phyloP scores from a whole-genome alignment of 331 rosid genomes.

The Saraca asoca region DNA sequence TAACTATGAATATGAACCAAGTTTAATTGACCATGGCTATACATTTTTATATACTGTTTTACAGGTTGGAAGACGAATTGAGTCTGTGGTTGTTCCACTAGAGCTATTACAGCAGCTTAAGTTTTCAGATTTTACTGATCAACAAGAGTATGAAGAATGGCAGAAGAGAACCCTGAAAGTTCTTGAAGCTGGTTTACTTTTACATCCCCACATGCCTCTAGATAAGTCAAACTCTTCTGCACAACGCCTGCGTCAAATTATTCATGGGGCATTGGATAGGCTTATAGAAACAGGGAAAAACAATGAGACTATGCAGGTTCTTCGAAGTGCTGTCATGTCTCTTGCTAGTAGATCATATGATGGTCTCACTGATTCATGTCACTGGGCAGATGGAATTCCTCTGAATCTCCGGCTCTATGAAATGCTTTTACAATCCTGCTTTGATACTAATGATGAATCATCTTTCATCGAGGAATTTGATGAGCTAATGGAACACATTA shows the following conservation, averaged over 20 bases:
- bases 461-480: conserved; percentile 81
- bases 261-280: conserved; percentile 67
- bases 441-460: conserved; percentile 74
- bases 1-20: neutral
- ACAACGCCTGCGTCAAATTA: conserved; percentile 64
- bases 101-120: conserved; percentile 92
- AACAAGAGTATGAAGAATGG: conserved; percentile 78
- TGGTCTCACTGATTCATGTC: conserved; percentile 67
- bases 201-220: conserved; percentile 64
- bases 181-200: conserved; percentile 76
- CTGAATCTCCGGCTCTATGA: conserved; percentile 86
- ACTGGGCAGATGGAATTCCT: conserved; percentile 99
- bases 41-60: conserved; percentile 25
- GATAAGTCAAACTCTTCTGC: conserved; percentile 64
- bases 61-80: conserved; percentile 85
- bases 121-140: conserved; percentile 74
- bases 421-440: conserved; percentile 82
- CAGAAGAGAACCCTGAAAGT: conserved; percentile 82
- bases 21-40: conserved; percentile 30
- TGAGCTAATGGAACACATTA: conserved; percentile 84
- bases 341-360: conserved; percentile 80
- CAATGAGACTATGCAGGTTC: conserved; percentile 75
- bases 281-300: conserved; percentile 76
- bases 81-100: conserved; percentile 82
- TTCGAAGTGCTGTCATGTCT: conserved; percentile 70